These are phyloP conservation scores for Crepidotus variabilis DNA, from an alignment of 768 basidiomycete genomes.

Conservation along the genomic window DNA sequence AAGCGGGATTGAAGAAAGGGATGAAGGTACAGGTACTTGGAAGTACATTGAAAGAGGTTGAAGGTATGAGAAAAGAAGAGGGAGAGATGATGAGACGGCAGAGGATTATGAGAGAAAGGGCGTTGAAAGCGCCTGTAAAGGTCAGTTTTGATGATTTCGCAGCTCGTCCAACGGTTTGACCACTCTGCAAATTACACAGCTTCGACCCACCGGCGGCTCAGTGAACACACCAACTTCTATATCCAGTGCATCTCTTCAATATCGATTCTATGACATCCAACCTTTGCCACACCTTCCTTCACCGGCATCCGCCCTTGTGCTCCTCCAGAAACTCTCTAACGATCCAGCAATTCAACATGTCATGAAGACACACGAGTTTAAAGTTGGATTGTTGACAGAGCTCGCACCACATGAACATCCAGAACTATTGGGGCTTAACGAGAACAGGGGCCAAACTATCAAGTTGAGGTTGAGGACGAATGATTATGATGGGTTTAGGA, in stretches of 20 bases:
- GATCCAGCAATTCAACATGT: constrained; percentile 70
- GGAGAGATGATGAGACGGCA: constrained; percentile 54
- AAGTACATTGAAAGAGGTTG: constrained; percentile 55
- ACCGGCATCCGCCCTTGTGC: constrained; percentile 48
- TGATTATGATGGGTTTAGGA: constrained; percentile 66
- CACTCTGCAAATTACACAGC: constrained; percentile 25
- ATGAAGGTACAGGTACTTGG: constrained; percentile 71
- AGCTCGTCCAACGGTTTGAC: neutral
- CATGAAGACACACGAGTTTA: constrained; percentile 67
- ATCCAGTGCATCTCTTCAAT: constrained; percentile 35
- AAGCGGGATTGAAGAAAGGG: constrained; percentile 60
- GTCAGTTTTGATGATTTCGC: constrained; percentile 28
- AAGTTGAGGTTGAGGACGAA: constrained; percentile 69
- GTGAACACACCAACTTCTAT: constrained; percentile 18
- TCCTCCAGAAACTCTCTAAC: constrained; percentile 57
- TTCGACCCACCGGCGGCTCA: constrained; percentile 50
- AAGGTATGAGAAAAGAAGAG: constrained; percentile 51
- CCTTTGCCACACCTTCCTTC: constrained; percentile 64
- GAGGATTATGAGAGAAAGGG: constrained; percentile 55
- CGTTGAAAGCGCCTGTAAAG: constrained; percentile 54
- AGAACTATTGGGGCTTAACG: constrained; percentile 64
- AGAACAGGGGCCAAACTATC: constrained; percentile 57
- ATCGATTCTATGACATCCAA: constrained; percentile 61
- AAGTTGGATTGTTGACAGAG: constrained; percentile 69
- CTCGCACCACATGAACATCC: constrained; percentile 78